Evolutionary conservation across 2,329 filamentous ascomycete species (phyloP).

Genomic region (Cyclaneusma minus): DNA sequence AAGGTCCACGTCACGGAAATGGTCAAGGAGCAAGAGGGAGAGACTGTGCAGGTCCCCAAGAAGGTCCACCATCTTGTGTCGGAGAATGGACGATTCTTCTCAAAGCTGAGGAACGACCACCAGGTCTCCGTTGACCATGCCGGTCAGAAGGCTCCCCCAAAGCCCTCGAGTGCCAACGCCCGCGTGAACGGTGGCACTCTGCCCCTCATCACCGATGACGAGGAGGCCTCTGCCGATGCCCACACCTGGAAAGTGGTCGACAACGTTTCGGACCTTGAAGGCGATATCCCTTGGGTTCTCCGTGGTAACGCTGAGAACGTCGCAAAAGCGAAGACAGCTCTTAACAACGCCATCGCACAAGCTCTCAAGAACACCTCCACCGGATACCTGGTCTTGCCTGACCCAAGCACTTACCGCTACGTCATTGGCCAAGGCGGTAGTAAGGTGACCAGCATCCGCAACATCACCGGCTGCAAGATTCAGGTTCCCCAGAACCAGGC

Average conservation of each 20-base stretch:
- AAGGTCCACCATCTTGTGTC: slow-evolving; percentile 71
- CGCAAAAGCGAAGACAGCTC: slow-evolving; percentile 61
- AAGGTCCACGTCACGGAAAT: slow-evolving; percentile 71
- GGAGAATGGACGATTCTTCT: slow-evolving; percentile 89
- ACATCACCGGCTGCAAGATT: slow-evolving; percentile 85
- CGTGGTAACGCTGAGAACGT: slow-evolving; percentile 65
- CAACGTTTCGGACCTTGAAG: slow-evolving; percentile 33
- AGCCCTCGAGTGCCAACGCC: slow-evolving; percentile 35
- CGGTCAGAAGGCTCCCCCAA: slow-evolving; percentile 60
- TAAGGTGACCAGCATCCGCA: slow-evolving; percentile 85
- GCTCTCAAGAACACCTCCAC: slow-evolving; percentile 54
- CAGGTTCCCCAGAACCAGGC: slow-evolving; percentile 75
- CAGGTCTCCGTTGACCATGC: slow-evolving; percentile 86
- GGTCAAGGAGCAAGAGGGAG: slow-evolving; percentile 74
- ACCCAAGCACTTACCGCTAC: slow-evolving; percentile 76
- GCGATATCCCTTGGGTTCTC: slow-evolving; percentile 80
- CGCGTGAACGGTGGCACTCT: slow-evolving; percentile 47
- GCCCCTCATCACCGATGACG: slow-evolving; percentile 88
- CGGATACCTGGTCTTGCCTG: slow-evolving; percentile 79
- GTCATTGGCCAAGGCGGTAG: slow-evolving; percentile 80
- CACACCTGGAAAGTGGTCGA: slow-evolving; percentile 79
- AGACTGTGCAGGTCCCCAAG: slow-evolving; percentile 72
- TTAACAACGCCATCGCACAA: slow-evolving; percentile 59
- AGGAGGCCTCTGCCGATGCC: slow-evolving; percentile 42
- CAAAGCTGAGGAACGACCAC: slow-evolving; percentile 69